Evolutionary conservation across 345 rosid genomes (phyloP).

Genomic region (Ceriops decandra): DNA sequence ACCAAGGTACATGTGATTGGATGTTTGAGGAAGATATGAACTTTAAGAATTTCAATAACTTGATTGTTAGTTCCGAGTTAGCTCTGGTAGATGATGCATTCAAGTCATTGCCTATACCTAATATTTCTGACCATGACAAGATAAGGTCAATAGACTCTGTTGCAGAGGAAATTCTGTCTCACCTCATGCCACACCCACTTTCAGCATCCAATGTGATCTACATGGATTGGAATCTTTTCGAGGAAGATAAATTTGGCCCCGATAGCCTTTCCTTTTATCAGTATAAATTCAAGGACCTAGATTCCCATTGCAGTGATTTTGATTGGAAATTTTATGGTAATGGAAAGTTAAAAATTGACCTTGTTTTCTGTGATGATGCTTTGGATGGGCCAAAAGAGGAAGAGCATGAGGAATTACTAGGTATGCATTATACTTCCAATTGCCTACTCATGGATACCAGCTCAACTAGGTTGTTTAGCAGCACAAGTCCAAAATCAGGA

Average conservation of each 20-base stretch:
- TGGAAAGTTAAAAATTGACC: constrained; percentile 44
- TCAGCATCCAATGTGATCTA: constrained; percentile 78
- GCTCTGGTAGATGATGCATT: constrained; percentile 65
- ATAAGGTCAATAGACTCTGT: constrained; percentile 38
- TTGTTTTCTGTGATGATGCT: constrained; percentile 50
- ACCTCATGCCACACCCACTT: constrained; percentile 42
- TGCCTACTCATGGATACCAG: constrained; percentile 23
- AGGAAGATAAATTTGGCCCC: constrained; percentile 43
- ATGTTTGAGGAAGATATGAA: constrained; percentile 55
- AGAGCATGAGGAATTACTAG: constrained; percentile 34
- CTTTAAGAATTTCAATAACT: constrained; percentile 60
- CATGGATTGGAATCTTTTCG: constrained; percentile 79
- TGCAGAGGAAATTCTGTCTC: constrained; percentile 41
- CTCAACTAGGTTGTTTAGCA: constrained; percentile 29
- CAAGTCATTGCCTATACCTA: constrained; percentile 71
- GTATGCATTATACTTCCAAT: constrained; percentile 27
- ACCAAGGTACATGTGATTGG: constrained; percentile 41
- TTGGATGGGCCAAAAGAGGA: constrained; percentile 28
- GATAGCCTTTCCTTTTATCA: constrained; percentile 28
- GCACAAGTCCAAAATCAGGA: constrained; percentile 28
- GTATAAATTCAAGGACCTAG: constrained; percentile 37
- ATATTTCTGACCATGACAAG: constrained; percentile 41
- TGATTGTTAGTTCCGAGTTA: constrained; percentile 70
- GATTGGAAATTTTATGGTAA: constrained; percentile 37
- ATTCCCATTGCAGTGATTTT: constrained; percentile 31